A percentile compares a stretch with the other conserved stretches of the same genome.
Evolutionary conservation across 768 basidiomycete species (phyloP).

Genomic region (Hypsizygus marmoreus): DNA sequence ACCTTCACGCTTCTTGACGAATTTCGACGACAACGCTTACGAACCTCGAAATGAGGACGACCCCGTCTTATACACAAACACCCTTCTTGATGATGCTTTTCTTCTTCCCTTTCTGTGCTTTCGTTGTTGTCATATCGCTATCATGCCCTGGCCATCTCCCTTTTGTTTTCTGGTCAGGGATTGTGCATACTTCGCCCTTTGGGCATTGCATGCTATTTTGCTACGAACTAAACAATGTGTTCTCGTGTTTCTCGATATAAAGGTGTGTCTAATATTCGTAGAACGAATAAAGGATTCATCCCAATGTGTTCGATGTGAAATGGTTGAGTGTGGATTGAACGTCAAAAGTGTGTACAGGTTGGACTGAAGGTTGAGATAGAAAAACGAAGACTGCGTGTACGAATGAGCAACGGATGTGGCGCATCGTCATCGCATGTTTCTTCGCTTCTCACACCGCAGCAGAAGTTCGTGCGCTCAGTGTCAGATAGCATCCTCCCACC

Average conservation of each 20-base stretch:
- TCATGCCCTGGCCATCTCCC: slow-evolving; percentile 4
- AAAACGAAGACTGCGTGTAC: too few species aligned
- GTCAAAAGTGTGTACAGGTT: too few species aligned
- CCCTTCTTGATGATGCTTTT: slow-evolving; percentile 1
- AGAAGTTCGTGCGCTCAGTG: too few species aligned
- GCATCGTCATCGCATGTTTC: too few species aligned
- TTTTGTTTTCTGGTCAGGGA: slow-evolving; percentile 9
- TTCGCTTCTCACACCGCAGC: too few species aligned
- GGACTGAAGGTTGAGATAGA: too few species aligned
- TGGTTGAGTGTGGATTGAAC: too few species aligned
- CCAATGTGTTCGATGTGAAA: too few species aligned
- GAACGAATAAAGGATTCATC: slow-evolving; percentile 13
- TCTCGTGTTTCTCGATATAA: slow-evolving; percentile 7
- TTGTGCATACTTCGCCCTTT: slow-evolving; percentile 11
- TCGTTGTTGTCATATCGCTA: slow-evolving; percentile 15
- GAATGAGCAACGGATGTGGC: too few species aligned
- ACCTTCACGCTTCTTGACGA: slow-evolving; percentile 15
- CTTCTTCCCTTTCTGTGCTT: slow-evolving; percentile 6
- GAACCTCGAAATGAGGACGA: slow-evolving; percentile 2
- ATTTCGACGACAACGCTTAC: slow-evolving; percentile 15
- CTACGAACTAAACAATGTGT: too few species aligned
- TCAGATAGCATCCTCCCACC: too few species aligned
- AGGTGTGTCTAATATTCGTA: slow-evolving; percentile 16
- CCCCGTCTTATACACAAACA: slow-evolving; percentile 2
- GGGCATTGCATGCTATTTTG: slow-evolving; percentile 5